A percentile compares a stretch with the other conserved stretches of the same genome.
Evolutionary conservation across 1,284 basidiomycete species (phyloP).

Genomic region (Naganishia cerealis): DNA sequence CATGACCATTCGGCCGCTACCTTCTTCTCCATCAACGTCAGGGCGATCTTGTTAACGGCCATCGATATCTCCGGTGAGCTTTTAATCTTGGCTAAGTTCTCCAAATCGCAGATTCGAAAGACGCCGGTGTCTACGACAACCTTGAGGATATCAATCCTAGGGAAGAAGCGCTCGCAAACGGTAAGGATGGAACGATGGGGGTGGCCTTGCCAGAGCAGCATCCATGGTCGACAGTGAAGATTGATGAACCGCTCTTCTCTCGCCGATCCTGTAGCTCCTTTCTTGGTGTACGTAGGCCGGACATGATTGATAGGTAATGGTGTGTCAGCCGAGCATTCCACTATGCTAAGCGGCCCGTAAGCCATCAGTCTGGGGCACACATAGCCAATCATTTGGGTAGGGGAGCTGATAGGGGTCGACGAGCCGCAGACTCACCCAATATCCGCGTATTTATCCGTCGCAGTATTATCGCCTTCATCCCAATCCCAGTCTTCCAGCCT

Average conservation of each 20-base stretch:
- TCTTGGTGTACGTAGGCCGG: conserved; percentile 1
- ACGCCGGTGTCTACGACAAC: conserved; percentile 8
- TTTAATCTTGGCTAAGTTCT: neutral
- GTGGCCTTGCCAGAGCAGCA: conserved; percentile 14
- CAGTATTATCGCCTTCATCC: neutral
- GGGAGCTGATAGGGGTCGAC: neutral
- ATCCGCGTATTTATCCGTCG: neutral
- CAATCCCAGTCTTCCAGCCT: conserved; percentile 16
- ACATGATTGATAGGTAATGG: conserved; percentile 10
- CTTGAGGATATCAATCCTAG: conserved; percentile 12
- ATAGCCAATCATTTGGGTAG: neutral
- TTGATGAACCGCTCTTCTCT: conserved; percentile 5
- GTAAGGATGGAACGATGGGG: conserved; percentile 11
- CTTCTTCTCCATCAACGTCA: conserved; percentile 6
- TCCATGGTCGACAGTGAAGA: conserved; percentile 11
- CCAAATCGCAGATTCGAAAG: conserved; percentile 2
- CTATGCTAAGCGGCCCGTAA: neutral
- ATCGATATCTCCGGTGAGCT: neutral
- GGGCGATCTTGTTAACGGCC: conserved; percentile 7
- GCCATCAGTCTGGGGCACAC: neutral
- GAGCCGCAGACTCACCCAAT: conserved; percentile 8
- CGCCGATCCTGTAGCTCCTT: neutral
- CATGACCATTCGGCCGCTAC: neutral
- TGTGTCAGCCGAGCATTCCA: neutral
- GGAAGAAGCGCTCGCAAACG: conserved; percentile 21